Conservation (phyloP, 2,329 filamentous ascomycete genomes). For the Aspergillus floridensis region DNA sequence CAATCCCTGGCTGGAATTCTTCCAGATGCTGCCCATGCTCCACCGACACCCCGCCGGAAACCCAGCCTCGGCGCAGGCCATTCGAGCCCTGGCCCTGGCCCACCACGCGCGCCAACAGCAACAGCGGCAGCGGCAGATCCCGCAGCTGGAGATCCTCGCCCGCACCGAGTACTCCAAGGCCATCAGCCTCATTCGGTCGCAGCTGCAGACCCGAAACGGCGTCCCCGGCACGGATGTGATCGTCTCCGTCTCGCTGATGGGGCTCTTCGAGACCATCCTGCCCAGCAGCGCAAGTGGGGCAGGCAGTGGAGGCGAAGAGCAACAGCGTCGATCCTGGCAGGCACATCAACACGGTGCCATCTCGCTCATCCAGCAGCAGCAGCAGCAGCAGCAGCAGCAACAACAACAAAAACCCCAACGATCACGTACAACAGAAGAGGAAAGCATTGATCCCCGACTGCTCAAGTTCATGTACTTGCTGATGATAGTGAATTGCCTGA, state of each 20-base stretch:
- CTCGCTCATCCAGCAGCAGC: neutral
- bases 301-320: neutral
- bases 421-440: neutral
- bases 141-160: neutral
- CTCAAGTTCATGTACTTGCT: neutral
- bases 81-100: neutral
- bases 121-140: neutral
- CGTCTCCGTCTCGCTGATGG: neutral
- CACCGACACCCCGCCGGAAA: neutral
- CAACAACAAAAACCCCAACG: no score
- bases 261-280: neutral
- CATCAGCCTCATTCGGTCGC: neutral
- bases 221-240: neutral
- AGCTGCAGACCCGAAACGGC: neutral
- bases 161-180: neutral
- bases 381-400: neutral
- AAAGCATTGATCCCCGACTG: neutral
- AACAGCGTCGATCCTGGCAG: neutral
- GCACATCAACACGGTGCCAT: neutral
- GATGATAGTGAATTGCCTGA: neutral
- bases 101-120: neutral
- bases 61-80: neutral
- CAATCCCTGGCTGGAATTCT: neutral
- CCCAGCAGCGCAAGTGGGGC: neutral
- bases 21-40: neutral